Conservation (phyloP, 1,284 basidiomycete genomes). For the Cutaneotrichosporon mucoides region DNA sequence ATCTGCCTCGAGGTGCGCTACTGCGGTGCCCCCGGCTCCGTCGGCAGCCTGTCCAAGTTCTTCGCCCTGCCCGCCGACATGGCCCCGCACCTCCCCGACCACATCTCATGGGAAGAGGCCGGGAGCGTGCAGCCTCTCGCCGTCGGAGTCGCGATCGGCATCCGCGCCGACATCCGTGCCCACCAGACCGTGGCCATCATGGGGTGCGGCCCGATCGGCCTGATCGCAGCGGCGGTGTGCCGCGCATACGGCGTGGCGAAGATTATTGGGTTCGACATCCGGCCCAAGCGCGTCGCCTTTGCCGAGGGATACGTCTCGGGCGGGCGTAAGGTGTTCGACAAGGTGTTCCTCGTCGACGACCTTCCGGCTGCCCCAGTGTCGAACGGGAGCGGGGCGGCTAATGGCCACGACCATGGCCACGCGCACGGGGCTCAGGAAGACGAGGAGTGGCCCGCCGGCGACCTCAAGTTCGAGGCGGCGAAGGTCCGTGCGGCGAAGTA, state of each 20-base stretch:
- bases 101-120: slow-evolving; percentile 51
- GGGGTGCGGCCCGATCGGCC: slow-evolving; percentile 51
- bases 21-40: slow-evolving; percentile 42
- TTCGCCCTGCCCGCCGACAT: slow-evolving; percentile 45
- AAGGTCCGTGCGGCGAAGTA: slow-evolving; percentile 29
- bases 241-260: slow-evolving; percentile 50
- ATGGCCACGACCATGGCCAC: slow-evolving; percentile 20
- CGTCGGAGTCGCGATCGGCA: slow-evolving; percentile 44
- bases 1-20: slow-evolving; percentile 41
- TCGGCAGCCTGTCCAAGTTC: slow-evolving; percentile 39
- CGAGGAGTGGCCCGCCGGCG: slow-evolving; percentile 27
- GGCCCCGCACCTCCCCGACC: slow-evolving; percentile 48
- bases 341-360: slow-evolving; percentile 34
- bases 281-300: slow-evolving; percentile 75
- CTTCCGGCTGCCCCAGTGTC: slow-evolving; percentile 14
- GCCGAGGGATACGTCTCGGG: slow-evolving; percentile 63
- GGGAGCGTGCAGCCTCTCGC: slow-evolving; percentile 82
- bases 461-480: slow-evolving; percentile 41
- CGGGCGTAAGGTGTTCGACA: slow-evolving; percentile 40
- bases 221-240: slow-evolving; percentile 51
- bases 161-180: slow-evolving; percentile 39
- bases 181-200: slow-evolving; percentile 44
- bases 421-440: slow-evolving; percentile 7
- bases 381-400: slow-evolving; percentile 8
- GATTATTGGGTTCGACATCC: slow-evolving; percentile 59